Evolutionary conservation across 2,329 filamentous ascomycete genomes (phyloP).

Genomic region (Cladophialophora yegresii): DNA sequence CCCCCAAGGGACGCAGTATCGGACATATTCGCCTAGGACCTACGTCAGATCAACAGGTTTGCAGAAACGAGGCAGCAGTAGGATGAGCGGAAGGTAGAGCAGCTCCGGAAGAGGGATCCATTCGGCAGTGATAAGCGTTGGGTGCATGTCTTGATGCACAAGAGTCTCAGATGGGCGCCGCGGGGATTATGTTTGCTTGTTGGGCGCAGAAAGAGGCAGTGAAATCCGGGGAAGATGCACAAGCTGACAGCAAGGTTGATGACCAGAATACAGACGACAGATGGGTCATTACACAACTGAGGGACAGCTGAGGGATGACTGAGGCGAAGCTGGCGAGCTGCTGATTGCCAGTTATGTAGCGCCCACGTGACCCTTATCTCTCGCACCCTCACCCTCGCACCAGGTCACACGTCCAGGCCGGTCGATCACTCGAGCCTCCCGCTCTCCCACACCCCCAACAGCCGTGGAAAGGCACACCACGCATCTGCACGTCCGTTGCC

Average conservation of each 20-base stretch:
- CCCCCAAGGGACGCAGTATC: not conserved
- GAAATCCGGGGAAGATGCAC: not conserved
- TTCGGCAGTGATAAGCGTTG: conserved; percentile 6
- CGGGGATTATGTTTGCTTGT: not conserved
- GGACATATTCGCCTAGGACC: not conserved
- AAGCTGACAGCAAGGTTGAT: not conserved
- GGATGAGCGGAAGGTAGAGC: not conserved
- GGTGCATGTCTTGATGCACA: not conserved
- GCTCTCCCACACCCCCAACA: not conserved
- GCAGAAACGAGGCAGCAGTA: not conserved
- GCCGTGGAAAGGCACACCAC: conserved; percentile 3
- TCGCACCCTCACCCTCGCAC: not conserved
- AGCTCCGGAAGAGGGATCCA: conserved; percentile 10
- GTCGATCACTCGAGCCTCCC: not conserved
- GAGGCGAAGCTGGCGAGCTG: not conserved
- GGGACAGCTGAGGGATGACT: not conserved
- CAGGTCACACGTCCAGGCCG: not conserved
- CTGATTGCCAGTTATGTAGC: not conserved
- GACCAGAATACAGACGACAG: not conserved
- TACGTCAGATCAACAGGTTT: not conserved
- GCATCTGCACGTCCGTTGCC: not conserved
- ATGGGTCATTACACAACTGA: not conserved
- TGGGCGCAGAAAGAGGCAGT: conserved; percentile 2
- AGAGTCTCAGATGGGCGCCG: not conserved
- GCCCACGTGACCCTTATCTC: not conserved